phyloP scores from a whole-genome alignment of 2,329 filamentous ascomycete species.

The Trichoderma breve region DNA sequence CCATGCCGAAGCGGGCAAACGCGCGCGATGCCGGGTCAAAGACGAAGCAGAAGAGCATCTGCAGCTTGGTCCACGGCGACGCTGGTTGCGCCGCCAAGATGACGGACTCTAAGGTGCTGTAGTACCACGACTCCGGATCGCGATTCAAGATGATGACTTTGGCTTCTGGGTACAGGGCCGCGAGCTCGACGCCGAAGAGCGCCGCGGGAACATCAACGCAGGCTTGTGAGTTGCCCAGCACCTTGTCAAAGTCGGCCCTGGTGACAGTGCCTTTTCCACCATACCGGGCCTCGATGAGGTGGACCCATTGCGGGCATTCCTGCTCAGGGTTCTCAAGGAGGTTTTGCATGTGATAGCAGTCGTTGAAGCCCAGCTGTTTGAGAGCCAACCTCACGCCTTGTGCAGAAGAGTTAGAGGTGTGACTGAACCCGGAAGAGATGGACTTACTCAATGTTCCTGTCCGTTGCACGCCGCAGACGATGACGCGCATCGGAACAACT shows the following conservation, averaged over 20 bases:
- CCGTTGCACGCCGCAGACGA: conserved; percentile 40
- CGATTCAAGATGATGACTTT: conserved; percentile 41
- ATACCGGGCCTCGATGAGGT: conserved; percentile 35
- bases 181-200: conserved; percentile 45
- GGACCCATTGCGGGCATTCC: conserved; percentile 32
- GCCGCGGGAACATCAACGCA: conserved; percentile 56
- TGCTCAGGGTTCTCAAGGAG: conserved; percentile 28
- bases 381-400: conserved; percentile 37
- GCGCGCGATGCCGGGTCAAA: conserved; percentile 29
- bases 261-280: conserved; percentile 31
- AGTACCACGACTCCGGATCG: conserved; percentile 40
- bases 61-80: background rate
- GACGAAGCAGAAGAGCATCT: conserved; percentile 29
- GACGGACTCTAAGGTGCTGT: conserved; percentile 30
- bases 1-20: conserved; percentile 30
- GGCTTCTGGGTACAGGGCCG: conserved; percentile 36
- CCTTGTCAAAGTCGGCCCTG: conserved; percentile 45
- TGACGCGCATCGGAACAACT: conserved; percentile 40
- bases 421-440: background rate
- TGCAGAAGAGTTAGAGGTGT: background rate
- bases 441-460: conserved; percentile 39
- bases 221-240: conserved; percentile 48
- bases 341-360: conserved; percentile 39
- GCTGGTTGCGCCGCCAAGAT: conserved; percentile 18
- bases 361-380: conserved; percentile 36